phyloP scores from a whole-genome alignment of 805 yeast species.

The Monosporozyma aquatica region DNA sequence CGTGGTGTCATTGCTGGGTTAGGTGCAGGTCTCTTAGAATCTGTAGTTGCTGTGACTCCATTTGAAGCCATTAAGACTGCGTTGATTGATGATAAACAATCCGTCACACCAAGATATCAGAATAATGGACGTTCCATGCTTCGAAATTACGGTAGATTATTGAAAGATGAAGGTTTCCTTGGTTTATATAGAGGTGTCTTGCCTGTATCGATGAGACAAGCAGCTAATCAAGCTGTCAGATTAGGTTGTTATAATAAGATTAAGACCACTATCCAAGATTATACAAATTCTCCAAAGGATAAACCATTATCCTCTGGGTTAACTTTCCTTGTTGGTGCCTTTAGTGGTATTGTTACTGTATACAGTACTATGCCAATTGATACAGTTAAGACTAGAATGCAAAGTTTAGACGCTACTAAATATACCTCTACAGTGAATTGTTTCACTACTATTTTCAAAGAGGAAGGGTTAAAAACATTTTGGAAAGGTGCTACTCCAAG shows the following conservation, averaged over 20 bases:
- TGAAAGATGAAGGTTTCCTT: slow-evolving; percentile 67
- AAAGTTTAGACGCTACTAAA: slow-evolving; percentile 69
- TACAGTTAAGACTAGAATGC: slow-evolving; percentile 96
- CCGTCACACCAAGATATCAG: slow-evolving; percentile 68
- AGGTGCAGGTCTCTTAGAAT: slow-evolving; percentile 91
- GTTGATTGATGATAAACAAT: slow-evolving; percentile 83
- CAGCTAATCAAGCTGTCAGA: slow-evolving; percentile 90
- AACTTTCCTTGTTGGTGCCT: slow-evolving; percentile 83
- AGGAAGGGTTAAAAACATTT: slow-evolving; percentile 84
- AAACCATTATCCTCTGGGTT: slow-evolving; percentile 68
- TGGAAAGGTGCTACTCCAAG: slow-evolving; percentile 99
- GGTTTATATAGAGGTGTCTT: slow-evolving; percentile 84
- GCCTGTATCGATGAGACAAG: slow-evolving; percentile 93
- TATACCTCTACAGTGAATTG: slow-evolving; percentile 77
- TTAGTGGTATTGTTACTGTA: slow-evolving; percentile 83
- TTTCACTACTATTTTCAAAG: slow-evolving; percentile 65
- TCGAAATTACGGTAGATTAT: slow-evolving; percentile 35
- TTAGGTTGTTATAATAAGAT: slow-evolving; percentile 87
- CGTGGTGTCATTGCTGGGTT: slow-evolving; percentile 94
- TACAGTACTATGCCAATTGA: slow-evolving; percentile 93
- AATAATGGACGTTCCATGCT: slow-evolving; percentile 49
- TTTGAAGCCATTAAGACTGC: slow-evolving; percentile 96
- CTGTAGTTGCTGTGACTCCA: slow-evolving; percentile 91
- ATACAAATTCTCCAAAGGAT: slow-evolving; percentile 53
- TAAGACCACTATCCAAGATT: slow-evolving; percentile 67